Evolutionary conservation across 2,329 filamentous ascomycete species (phyloP).

Genomic region (Hypoxylon sp.): DNA sequence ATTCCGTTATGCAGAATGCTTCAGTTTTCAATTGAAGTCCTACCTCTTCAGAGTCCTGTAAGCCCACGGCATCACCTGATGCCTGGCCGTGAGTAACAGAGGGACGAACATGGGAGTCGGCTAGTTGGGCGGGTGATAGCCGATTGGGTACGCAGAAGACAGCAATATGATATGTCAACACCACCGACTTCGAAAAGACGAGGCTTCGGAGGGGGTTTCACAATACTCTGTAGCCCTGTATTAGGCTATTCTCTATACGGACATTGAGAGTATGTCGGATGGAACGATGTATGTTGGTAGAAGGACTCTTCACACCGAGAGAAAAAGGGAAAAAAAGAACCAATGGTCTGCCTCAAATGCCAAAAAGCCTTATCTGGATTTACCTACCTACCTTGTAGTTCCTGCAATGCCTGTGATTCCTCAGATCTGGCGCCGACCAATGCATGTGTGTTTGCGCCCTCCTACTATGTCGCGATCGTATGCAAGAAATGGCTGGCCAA

Average conservation of each 20-base stretch:
- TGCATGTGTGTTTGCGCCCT: constrained; percentile 12
- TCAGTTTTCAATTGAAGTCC: no score
- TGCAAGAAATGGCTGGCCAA: constrained; percentile 18
- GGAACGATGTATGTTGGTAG: constrained; percentile 7
- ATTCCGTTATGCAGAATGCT: no score
- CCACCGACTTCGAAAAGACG: constrained; percentile 18
- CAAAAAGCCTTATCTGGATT: constrained; percentile 20
- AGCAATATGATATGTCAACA: constrained; percentile 16
- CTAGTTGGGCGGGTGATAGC: constrained; percentile 12
- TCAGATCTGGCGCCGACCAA: constrained; percentile 31
- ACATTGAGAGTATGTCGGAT: constrained; percentile 15
- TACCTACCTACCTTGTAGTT: constrained; percentile 1
- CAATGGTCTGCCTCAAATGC: constrained; percentile 13
- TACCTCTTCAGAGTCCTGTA: no score
- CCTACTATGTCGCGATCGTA: constrained; percentile 22
- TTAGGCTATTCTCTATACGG: constrained; percentile 36
- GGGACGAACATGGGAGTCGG: constrained; percentile 3
- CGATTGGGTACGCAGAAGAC: constrained; percentile 21
- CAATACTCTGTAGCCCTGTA: constrained; percentile 10
- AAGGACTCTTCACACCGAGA: constrained; percentile 10
- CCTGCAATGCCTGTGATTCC: constrained; percentile 21
- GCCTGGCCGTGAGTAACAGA: no score
- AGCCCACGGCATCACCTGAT: no score
- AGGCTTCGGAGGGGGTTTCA: constrained; percentile 5
- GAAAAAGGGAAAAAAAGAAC: not conserved